Evolutionary conservation across 169 alveolate genomes (phyloP).

Genomic region (Eimeria tenella): DNA sequence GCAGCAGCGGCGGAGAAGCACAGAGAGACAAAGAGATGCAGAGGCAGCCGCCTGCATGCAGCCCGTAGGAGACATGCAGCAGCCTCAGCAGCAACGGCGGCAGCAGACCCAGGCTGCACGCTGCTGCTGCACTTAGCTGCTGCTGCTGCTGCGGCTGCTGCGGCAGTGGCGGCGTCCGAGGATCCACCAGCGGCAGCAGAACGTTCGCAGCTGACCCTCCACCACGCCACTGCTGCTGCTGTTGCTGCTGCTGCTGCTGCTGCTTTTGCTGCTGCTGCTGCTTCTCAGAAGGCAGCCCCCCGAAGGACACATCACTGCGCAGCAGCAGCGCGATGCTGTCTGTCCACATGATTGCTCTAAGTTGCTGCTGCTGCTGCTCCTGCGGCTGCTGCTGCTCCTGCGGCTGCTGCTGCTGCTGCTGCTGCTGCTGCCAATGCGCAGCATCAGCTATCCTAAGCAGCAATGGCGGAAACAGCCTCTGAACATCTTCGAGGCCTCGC

Average conservation of each 20-base stretch:
- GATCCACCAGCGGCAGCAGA: slow-evolving; percentile 41
- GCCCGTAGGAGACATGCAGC: slow-evolving; percentile 45
- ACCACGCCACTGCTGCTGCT: slow-evolving; percentile 60
- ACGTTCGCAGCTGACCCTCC: slow-evolving; percentile 10
- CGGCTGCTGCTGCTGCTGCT: slow-evolving; percentile 46
- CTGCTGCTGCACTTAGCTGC: slow-evolving; percentile 35
- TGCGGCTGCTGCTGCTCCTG: slow-evolving; percentile 18
- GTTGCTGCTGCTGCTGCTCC: slow-evolving; percentile 57
- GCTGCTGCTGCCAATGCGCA: slow-evolving; percentile 22
- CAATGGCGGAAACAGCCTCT: background rate
- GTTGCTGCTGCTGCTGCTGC: slow-evolving; percentile 52
- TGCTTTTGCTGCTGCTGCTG: slow-evolving; percentile 69
- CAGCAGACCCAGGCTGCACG: slow-evolving; percentile 27
- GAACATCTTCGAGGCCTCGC: slow-evolving; percentile 5
- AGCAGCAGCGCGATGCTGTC: slow-evolving; percentile 31
- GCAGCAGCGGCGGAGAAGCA: slow-evolving; percentile 8
- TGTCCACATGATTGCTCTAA: background rate
- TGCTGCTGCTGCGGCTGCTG: slow-evolving; percentile 50
- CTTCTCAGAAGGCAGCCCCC: background rate
- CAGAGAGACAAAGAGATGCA: background rate
- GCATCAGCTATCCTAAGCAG: slow-evolving; percentile 39
- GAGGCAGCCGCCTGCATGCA: background rate
- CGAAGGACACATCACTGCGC: slow-evolving; percentile 7
- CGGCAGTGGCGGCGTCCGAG: background rate
- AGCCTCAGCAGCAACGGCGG: slow-evolving; percentile 63